Conservation (phyloP, 2,329 filamentous ascomycete species). For the Elsinoe ampelina region DNA sequence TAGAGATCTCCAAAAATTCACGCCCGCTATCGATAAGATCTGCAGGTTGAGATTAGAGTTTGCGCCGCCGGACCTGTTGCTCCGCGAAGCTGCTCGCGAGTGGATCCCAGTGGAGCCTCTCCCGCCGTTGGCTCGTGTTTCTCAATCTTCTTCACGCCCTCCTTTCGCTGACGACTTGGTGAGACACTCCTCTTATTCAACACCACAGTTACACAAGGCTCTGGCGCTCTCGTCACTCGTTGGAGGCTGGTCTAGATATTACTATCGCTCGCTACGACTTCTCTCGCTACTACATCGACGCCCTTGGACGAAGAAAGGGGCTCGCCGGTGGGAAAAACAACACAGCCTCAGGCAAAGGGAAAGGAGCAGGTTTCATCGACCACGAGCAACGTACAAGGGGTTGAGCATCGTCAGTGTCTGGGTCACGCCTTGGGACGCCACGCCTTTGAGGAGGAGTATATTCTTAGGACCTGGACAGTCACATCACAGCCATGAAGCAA, state of each 20-base stretch:
- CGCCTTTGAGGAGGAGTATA: neutral
- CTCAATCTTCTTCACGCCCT: conserved; percentile 4
- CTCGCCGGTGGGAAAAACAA: neutral
- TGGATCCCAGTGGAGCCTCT: neutral
- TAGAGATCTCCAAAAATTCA: conserved; percentile 7
- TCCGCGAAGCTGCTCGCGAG: neutral
- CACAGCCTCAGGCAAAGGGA: conserved; percentile 4
- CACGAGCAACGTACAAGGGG: neutral
- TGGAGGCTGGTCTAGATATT: neutral
- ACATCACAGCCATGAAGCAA: conserved; percentile 4
- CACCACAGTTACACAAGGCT: neutral
- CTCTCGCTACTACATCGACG: neutral
- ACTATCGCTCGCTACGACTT: neutral
- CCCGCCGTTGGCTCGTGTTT: neutral
- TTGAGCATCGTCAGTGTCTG: neutral
- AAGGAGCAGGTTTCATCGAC: neutral
- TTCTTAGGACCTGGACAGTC: neutral
- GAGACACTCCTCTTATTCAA: neutral
- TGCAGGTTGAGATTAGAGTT: neutral
- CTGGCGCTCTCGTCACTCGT: conserved; percentile 1
- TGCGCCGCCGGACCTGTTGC: neutral
- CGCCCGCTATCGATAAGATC: conserved; percentile 10
- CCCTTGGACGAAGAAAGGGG: neutral
- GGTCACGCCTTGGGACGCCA: neutral
- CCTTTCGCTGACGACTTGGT: neutral